Conservation (phyloP, 768 basidiomycete species). For the Cubamyces sp. region DNA sequence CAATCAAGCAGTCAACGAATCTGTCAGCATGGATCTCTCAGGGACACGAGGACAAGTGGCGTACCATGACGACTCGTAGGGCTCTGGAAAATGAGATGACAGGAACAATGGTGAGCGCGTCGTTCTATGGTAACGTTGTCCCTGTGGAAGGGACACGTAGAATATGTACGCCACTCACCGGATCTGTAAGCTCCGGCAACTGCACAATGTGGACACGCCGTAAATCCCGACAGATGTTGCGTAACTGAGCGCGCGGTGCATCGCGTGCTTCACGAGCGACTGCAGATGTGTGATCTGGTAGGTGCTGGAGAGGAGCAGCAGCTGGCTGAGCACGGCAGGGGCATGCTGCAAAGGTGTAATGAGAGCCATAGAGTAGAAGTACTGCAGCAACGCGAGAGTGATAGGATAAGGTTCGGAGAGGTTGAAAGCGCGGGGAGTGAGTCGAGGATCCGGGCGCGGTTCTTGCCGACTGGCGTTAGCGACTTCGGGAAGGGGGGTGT, state of each 20-base stretch:
- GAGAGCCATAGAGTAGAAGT: slow-evolving; percentile 87
- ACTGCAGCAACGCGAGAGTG: slow-evolving; percentile 87
- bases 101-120: neutral
- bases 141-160: slow-evolving; percentile 3
- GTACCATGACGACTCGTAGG: slow-evolving; percentile 83
- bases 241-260: slow-evolving; percentile 87
- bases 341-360: slow-evolving; percentile 91
- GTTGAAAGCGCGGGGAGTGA: slow-evolving; percentile 77
- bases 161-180: slow-evolving; percentile 51
- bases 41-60: slow-evolving; percentile 25
- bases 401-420: slow-evolving; percentile 91
- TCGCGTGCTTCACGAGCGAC: slow-evolving; percentile 86
- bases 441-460: slow-evolving; percentile 71
- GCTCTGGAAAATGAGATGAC: slow-evolving; percentile 50
- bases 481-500: slow-evolving; percentile 64
- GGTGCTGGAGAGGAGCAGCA: slow-evolving; percentile 81
- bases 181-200: slow-evolving; percentile 87
- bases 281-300: slow-evolving; percentile 81
- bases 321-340: slow-evolving; percentile 84
- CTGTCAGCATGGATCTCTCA: slow-evolving; percentile 2
- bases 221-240: slow-evolving; percentile 90
- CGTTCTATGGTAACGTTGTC: slow-evolving; percentile 13
- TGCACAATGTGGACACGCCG: slow-evolving; percentile 92
- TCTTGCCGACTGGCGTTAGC: slow-evolving; percentile 55
- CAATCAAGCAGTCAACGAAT: slow-evolving; percentile 22